Percentiles rank a stretch among this genome's conserved stretches.
These are phyloP conservation scores for Paracoccidioides brasiliensis DNA, from an alignment of 2,329 filamentous ascomycete genomes.

Conservation along the genomic window DNA sequence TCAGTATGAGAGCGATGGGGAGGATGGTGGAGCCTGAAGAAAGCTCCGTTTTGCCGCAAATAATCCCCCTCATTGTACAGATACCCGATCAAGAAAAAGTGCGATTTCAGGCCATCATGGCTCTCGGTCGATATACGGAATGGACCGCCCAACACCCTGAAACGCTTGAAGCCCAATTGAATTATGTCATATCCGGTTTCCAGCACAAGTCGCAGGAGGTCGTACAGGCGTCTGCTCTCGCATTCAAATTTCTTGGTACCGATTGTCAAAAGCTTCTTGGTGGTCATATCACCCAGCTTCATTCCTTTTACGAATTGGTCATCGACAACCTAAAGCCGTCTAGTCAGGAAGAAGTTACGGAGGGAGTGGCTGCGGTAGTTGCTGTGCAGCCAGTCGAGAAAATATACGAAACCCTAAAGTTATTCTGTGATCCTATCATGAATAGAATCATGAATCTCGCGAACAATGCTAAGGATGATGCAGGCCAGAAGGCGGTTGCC, in stretches of 20 bases:
- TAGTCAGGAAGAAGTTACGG: slow-evolving; percentile 92
- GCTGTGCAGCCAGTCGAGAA: slow-evolving; percentile 70
- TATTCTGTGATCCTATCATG: slow-evolving; percentile 86
- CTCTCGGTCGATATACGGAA: slow-evolving; percentile 88
- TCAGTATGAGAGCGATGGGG: slow-evolving; percentile 90
- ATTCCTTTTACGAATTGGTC: slow-evolving; percentile 83
- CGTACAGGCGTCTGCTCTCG: slow-evolving; percentile 76
- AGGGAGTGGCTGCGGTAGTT: slow-evolving; percentile 85
- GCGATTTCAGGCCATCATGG: slow-evolving; percentile 98
- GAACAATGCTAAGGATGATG: slow-evolving; percentile 68
- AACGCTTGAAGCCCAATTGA: slow-evolving; percentile 81
- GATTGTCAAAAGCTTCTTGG: slow-evolving; percentile 83
- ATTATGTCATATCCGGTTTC: slow-evolving; percentile 91
- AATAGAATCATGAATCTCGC: slow-evolving; percentile 75
- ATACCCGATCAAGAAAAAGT: slow-evolving; percentile 95
- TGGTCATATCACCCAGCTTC: slow-evolving; percentile 70
- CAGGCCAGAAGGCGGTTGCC: slow-evolving; percentile 73
- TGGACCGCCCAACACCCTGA: slow-evolving; percentile 94
- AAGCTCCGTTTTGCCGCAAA: slow-evolving; percentile 69
- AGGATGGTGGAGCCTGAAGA: slow-evolving; percentile 91
- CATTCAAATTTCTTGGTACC: slow-evolving; percentile 93
- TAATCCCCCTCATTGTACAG: slow-evolving; percentile 86
- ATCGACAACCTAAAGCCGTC: slow-evolving; percentile 70
- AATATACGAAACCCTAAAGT: slow-evolving; percentile 72
- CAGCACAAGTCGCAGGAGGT: slow-evolving; percentile 81